phyloP scores from a whole-genome alignment of 805 yeast species.

The Candida morakotiae region DNA sequence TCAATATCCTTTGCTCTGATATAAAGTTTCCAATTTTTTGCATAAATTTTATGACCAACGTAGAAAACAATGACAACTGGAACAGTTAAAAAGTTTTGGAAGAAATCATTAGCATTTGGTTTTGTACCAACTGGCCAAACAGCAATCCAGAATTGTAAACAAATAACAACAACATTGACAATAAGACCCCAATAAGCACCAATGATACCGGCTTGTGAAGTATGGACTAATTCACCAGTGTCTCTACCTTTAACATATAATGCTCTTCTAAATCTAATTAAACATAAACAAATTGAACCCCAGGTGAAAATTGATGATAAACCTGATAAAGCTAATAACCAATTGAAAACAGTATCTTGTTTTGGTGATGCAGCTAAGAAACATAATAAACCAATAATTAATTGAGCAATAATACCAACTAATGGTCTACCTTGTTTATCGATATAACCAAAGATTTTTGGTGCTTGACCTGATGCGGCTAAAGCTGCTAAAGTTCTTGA shows the following conservation, averaged over 20 bases:
- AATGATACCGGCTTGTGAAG: constrained; percentile 46
- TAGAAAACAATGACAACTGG: constrained; percentile 30
- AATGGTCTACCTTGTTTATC: constrained; percentile 69
- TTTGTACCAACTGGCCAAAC: constrained; percentile 51
- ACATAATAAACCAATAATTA: constrained; percentile 56
- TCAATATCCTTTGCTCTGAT: constrained; percentile 28
- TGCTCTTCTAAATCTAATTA: constrained; percentile 58
- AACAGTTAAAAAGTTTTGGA: constrained; percentile 28
- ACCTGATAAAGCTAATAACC: constrained; percentile 64
- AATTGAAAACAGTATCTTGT: constrained; percentile 53
- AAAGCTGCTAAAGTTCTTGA: constrained; percentile 65
- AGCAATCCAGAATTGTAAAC: constrained; percentile 67
- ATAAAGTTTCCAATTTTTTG: constrained; percentile 22
- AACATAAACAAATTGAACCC: constrained; percentile 57
- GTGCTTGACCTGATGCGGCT: constrained; percentile 61
- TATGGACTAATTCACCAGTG: constrained; percentile 48
- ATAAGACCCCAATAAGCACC: constrained; percentile 52
- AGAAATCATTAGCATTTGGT: constrained; percentile 28
- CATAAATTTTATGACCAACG: constrained; percentile 26
- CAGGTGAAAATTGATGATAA: constrained; percentile 61
- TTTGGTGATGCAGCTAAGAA: constrained; percentile 57
- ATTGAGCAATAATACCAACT: constrained; percentile 48
- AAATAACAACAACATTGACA: constrained; percentile 46
- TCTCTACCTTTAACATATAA: constrained; percentile 51
- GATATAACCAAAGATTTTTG: constrained; percentile 53